Percentiles rank a stretch among this genome's conserved stretches.
Conservation (phyloP, 176 grass and related monocot genomes). For the Musa itinerans region DNA sequence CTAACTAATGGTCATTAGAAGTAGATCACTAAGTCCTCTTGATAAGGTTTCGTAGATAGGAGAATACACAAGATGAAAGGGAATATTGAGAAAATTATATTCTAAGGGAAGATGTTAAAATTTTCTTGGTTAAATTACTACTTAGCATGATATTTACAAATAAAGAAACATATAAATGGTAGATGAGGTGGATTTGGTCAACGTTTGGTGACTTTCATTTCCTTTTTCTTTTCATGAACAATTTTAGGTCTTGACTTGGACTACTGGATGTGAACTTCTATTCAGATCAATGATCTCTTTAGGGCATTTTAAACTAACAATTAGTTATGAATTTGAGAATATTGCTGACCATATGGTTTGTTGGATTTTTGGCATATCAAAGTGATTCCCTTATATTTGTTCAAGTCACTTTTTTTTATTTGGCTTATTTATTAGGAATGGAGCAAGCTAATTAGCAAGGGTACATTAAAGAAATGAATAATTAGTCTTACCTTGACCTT, state of each 20-base stretch:
- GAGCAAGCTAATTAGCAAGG: background rate
- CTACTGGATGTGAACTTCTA: background rate
- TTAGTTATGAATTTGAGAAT: background rate
- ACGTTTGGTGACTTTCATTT: too few relatives aligned
- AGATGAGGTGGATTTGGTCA: too few relatives aligned
- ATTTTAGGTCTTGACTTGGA: background rate
- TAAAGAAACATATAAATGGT: too few relatives aligned
- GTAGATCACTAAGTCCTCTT: background rate
- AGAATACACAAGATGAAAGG: background rate
- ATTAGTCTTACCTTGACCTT: constrained; percentile 26
- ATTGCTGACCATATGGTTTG: background rate
- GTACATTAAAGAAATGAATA: background rate
- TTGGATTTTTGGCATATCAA: background rate
- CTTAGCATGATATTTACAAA: too few relatives aligned
- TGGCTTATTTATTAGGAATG: background rate
- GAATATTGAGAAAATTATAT: background rate
- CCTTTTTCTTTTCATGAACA: background rate
- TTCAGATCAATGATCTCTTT: background rate
- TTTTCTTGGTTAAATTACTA: background rate
- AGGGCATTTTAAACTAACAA: background rate
- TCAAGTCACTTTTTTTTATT: background rate
- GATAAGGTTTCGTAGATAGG: background rate
- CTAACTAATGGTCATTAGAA: background rate
- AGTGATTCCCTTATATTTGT: background rate
- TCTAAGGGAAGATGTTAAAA: background rate